Base-by-base conservation (phyloP, 768 basidiomycete genomes). In the Trichaptum fuscoviolaceum region DNA sequence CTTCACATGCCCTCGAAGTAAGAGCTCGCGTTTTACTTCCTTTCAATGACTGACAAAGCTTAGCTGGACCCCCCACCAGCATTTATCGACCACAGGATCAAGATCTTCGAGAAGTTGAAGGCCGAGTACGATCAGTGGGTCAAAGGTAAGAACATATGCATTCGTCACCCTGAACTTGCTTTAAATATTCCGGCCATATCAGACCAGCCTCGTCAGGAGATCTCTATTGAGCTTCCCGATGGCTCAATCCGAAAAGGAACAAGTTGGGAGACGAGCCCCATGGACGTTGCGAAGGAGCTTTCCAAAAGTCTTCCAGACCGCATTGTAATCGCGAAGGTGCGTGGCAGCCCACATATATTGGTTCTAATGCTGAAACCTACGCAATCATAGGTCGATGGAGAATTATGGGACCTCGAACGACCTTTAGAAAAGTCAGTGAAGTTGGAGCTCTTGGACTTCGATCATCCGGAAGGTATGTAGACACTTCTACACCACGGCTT, bases 181-280 rank as follows among this genome's bases (percentile, higher is more conserved):
- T 35, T 57, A 63, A 60, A 61, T 58, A 27, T 61, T 63, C 30
- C 26, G 59, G 25, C 18, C 25, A 12, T 58, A 59, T 36, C 69
- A 90, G 91, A 82, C 0, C 92, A 96, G 81, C 89, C 93, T 7
- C 86, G 93, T 52, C 87, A 91, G 69, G 87, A 90, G 61, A 96
- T 99, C 71, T 82, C 80, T 1, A 80, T 99, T 73, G 95, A 92
- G 3, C 77, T 99, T 69, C 90, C 87, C 6, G 93, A 98, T 81
- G 95, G 96, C 18, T 87, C 90, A 7, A 84, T 89, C 71, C 86
- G 92, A 64, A 86, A 91, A 68, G 96, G 87, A 23, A 94, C 81
- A 67, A 90, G 92, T 76, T 99, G 94, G 94, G 93, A 97, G 81
- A 98, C 96, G 23, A 91, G 85, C 65, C 97, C 97, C 1, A 85